Percentiles rank a stretch among this genome's conserved stretches.
These are phyloP conservation scores for Curvularia sp. DNA, from an alignment of 2,329 filamentous ascomycete genomes.

Conservation along the genomic window DNA sequence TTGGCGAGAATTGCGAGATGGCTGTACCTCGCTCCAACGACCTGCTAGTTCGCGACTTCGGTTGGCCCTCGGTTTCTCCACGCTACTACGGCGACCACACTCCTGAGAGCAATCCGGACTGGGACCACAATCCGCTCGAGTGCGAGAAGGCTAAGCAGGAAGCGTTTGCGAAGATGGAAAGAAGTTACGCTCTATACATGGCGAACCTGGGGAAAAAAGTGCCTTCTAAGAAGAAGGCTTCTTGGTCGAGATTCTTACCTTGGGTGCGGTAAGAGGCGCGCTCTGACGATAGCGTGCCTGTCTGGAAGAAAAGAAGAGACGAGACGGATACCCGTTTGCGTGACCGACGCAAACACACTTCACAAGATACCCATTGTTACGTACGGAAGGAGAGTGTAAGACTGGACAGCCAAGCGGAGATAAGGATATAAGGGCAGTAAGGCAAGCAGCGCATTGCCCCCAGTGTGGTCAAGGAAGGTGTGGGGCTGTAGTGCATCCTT, in stretches of 20 bases:
- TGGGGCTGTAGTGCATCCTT: slow-evolving; percentile 16
- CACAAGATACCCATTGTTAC: slow-evolving; percentile 16
- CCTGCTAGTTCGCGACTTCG: slow-evolving; percentile 33
- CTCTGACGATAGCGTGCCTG: slow-evolving; percentile 2
- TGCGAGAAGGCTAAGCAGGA: slow-evolving; percentile 29
- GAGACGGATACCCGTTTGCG: slow-evolving; percentile 13
- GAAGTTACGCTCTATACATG: slow-evolving; percentile 36
- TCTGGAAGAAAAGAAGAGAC: neutral
- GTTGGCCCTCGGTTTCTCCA: slow-evolving; percentile 31
- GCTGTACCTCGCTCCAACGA: slow-evolving; percentile 6
- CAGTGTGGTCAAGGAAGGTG: slow-evolving; percentile 10
- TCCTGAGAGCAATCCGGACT: slow-evolving; percentile 37
- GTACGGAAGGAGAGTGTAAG: slow-evolving; percentile 6
- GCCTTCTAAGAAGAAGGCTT: slow-evolving; percentile 26
- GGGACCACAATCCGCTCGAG: slow-evolving; percentile 32
- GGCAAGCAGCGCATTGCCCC: slow-evolving; percentile 3
- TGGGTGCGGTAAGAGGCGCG: slow-evolving; percentile 16
- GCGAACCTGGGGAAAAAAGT: slow-evolving; percentile 22
- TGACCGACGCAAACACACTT: slow-evolving; percentile 5
- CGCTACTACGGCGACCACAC: slow-evolving; percentile 37
- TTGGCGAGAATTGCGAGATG: slow-evolving; percentile 24
- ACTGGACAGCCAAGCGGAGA: neutral
- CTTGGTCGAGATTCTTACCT: slow-evolving; percentile 32
- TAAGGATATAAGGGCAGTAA: neutral
- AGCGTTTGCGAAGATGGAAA: slow-evolving; percentile 35